A percentile compares a stretch with the other conserved stretches of the same genome.
Conservation (phyloP, 2,329 filamentous ascomycete genomes). For the Podosphaera xanthii region DNA sequence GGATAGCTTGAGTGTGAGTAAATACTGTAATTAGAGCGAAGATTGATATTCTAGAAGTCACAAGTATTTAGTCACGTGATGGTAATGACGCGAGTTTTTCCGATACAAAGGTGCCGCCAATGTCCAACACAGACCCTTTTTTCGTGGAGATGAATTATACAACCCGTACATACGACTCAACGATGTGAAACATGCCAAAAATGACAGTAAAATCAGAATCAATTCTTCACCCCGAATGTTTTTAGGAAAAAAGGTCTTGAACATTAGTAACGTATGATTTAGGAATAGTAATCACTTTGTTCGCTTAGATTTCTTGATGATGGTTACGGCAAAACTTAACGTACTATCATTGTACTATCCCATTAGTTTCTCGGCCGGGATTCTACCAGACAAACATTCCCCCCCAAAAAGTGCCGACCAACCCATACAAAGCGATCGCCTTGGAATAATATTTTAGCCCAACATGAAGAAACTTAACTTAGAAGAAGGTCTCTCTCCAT, state of each 20-base stretch:
- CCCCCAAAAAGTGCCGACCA: neutral
- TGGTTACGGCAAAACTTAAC: neutral
- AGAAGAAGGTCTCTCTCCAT: neutral
- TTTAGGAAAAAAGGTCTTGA: neutral
- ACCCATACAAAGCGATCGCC: slow-evolving; percentile 1
- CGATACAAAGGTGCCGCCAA: neutral
- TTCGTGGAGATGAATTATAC: neutral
- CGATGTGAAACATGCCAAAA: neutral
- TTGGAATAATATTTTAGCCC: slow-evolving; percentile 1
- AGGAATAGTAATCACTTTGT: neutral
- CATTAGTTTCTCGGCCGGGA: neutral
- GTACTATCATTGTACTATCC: neutral
- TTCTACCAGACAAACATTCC: neutral
- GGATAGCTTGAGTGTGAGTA: too few relatives aligned
- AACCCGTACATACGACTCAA: neutral
- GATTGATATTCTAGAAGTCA: too few relatives aligned
- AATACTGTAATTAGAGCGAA: too few relatives aligned
- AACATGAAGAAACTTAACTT: slow-evolving; percentile 2
- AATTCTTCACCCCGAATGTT: neutral
- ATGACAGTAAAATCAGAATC: neutral
- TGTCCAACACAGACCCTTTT: slow-evolving; percentile 1
- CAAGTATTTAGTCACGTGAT: too few relatives aligned
- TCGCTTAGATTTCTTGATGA: neutral
- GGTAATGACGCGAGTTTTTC: too few relatives aligned
- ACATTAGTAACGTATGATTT: neutral